These are phyloP conservation scores for Colletotrichum eremochloae DNA, from an alignment of 2,329 filamentous ascomycete genomes.

Conservation along the genomic window DNA sequence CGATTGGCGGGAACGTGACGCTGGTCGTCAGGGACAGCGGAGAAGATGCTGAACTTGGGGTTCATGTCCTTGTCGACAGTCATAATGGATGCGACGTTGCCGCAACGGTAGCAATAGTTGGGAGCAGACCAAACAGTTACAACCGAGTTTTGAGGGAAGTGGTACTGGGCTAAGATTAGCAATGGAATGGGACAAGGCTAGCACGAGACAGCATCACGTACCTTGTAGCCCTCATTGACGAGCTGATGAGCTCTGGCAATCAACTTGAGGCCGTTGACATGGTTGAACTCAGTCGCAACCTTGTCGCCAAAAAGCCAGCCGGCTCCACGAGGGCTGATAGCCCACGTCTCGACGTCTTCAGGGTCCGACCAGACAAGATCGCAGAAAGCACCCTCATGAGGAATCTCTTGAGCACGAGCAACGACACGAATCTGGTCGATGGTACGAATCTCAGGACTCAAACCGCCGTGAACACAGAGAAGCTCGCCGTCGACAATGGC, in stretches of 20 bases:
- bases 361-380: conserved; percentile 99
- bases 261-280: conserved; percentile 95
- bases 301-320: conserved; percentile 98
- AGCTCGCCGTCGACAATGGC: conserved; percentile 99
- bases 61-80: conserved; percentile 87
- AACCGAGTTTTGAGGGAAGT: conserved; percentile 94
- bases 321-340: conserved; percentile 92
- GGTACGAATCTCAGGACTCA: conserved; percentile 92
- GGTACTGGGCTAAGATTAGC: conserved; percentile 71
- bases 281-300: conserved; percentile 96
- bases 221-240: conserved; percentile 98
- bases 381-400: conserved; percentile 98
- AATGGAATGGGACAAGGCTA: conserved; percentile 40
- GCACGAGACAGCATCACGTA: conserved; percentile 53
- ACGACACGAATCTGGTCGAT: conserved; percentile 99
- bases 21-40: conserved; percentile 87
- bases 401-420: conserved; percentile 96
- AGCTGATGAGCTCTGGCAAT: conserved; percentile 98
- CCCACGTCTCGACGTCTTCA: conserved; percentile 97
- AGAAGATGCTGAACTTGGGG: conserved; percentile 93
- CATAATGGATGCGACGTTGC: conserved; percentile 97
- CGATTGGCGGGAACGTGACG: conserved; percentile 82
- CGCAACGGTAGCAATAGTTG: conserved; percentile 95
- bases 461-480: conserved; percentile 95
- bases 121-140: conserved; percentile 99